phyloP scores from a whole-genome alignment of 1,284 basidiomycete genomes.

The Papiliotrema fonsecae region DNA sequence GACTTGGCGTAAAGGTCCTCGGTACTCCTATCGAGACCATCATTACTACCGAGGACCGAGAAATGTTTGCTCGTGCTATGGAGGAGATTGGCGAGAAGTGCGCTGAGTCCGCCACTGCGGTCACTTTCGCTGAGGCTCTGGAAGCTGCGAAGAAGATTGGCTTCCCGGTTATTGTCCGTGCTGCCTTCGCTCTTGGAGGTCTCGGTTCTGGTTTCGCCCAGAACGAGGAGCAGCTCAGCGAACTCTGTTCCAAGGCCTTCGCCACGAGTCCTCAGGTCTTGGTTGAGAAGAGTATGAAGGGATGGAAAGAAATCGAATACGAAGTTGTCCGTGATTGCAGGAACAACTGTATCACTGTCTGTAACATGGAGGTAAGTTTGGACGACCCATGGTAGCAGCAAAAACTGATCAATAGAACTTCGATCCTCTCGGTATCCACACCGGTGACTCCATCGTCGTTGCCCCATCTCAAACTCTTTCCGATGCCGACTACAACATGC shows the following conservation, averaged over 20 bases:
- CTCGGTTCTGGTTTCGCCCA: conserved; percentile 93
- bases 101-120: conserved; percentile 76
- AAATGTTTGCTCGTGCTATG: conserved; percentile 93
- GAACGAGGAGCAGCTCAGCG: conserved; percentile 77
- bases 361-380: conserved; percentile 92
- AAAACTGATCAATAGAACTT: conserved; percentile 66
- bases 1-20: conserved; percentile 82
- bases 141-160: conserved; percentile 81
- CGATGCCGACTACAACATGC: conserved; percentile 98
- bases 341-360: conserved; percentile 92
- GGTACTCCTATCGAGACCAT: conserved; percentile 97
- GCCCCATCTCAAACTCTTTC: conserved; percentile 97
- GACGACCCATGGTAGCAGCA: neutral
- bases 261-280: conserved; percentile 95
- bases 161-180: conserved; percentile 96
- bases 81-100: conserved; percentile 93
- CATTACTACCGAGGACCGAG: conserved; percentile 94
- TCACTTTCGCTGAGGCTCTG: conserved; percentile 71
- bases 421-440: conserved; percentile 96
- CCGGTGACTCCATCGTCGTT: conserved; percentile 98
- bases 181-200: conserved; percentile 93
- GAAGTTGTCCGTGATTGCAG: conserved; percentile 98
- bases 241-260: conserved; percentile 88
- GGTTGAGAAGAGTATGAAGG: conserved; percentile 98
- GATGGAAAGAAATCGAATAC: conserved; percentile 99